Base-by-base conservation (phyloP, 2,329 filamentous ascomycete genomes). In the Bipolaris bicolor region DNA sequence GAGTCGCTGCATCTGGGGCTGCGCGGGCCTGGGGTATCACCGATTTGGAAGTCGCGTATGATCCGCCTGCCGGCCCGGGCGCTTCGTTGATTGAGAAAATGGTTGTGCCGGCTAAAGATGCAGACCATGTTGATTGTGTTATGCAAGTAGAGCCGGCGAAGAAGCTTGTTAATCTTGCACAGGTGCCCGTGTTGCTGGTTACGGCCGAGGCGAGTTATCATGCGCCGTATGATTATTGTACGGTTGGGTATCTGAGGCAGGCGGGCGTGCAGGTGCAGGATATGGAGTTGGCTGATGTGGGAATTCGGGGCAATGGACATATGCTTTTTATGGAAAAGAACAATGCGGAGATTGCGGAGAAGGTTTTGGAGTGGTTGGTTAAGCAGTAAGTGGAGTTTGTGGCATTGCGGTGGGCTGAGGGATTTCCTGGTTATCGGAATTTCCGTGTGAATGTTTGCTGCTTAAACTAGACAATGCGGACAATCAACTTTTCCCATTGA, bases 291-390 rank as follows among this genome's bases (percentile, higher is more conserved):
- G 81, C 83, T 24, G 76, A 87, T 69, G 80, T 81, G 37, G 91
- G 94, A 58, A 79, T 95, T 55, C 80, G 88, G 62, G 80, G 82
- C 58, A 92, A 76, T 46, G 70, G 65, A 9, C 71, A 75, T 29
- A 66, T 76, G 61, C 58, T 71, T 11, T 74, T 73, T 40, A 70
- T 75, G 71, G 70, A 74, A 57, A 69, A 62, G 60, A 75, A 75
- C 15, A 74, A 66, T 33, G 5, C 65, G 1, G 59, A 65, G 9
- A 57, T 57, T n/a, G 54, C 54, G 0, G 45, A 46, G 2, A 57
- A 16, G 36, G 31, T 48, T 1, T 20, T 53, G 43, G 31, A 1
- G 5, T 57, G 54, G 49, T 34, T 57, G 10, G 11, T 29, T 10
- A 31, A 36, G 34, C 49, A 48, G 2, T 57, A n/a, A 52, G 29